Base-by-base conservation (phyloP, 768 basidiomycete genomes). In the Lentinula aciculospora region DNA sequence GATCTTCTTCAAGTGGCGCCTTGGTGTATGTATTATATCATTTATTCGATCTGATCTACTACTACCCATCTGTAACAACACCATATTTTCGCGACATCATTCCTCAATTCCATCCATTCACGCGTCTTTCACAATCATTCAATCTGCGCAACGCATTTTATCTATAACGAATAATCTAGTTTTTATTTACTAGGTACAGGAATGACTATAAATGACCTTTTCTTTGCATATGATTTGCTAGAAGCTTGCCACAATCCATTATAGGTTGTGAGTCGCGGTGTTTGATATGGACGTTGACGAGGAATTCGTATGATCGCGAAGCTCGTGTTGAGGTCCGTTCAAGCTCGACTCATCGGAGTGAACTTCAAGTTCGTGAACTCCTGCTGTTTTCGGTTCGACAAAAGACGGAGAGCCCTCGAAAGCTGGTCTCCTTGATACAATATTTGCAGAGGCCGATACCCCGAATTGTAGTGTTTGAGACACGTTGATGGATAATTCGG, bases 21-120 rank as follows among this genome's bases (percentile, higher is more conserved):
- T 53, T 37, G 51, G 36, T 53, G 32, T 53, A 53, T 53, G 36
- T 53, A 53, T 53, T 53, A 13, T 53, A 32, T 53, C 51, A 53
- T 53, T 53, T 53, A 53, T 53, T 53, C 36, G 36, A 27, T 19
- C 25, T 36, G 6, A 25, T 53, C 34, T 37, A 19, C 21, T 17
- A 39, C 17, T 39, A 13, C 42, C 21, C 36, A 53, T 53, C 27
- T 53, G 51, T 53, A 53, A 32, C 29, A 49, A 10, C 12, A 49
- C 13, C 32, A 17, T 51, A 29, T 10, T n/a, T 51, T 51, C 31
- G 31, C 27, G n/a, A n/a, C 49, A 51, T 29, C 4, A 19, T 47
- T 8, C 13, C n/a, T 47, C 12, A 4, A n/a, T 4, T 8, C 5
- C 44, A 23, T 23, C 23, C 44, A 25, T 21, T 45, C 9, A 47